A percentile compares a stretch with the other conserved stretches of the same genome.
phyloP scores from a whole-genome alignment of 2,329 filamentous ascomycete species.

The Huntiella bhutanensis region DNA sequence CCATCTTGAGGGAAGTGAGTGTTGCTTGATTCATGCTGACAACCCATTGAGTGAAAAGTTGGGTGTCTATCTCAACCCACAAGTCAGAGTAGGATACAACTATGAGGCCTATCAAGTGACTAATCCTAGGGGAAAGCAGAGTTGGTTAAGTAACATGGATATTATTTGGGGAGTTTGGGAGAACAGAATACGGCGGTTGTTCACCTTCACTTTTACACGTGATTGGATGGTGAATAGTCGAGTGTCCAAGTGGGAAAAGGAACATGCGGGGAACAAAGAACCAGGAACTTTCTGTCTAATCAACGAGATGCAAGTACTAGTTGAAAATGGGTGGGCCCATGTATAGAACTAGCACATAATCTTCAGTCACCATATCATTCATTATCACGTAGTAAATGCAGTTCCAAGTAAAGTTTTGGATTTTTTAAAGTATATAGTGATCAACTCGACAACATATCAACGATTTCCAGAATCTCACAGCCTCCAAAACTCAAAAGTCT shows the following conservation, averaged over 20 bases:
- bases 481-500: not conserved
- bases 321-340: slow-evolving; percentile 39
- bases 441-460: not conserved
- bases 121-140: slow-evolving; percentile 18
- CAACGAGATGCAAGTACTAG: slow-evolving; percentile 42
- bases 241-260: slow-evolving; percentile 21
- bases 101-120: slow-evolving; percentile 31
- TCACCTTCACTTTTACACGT: slow-evolving; percentile 14
- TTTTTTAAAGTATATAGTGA: not conserved
- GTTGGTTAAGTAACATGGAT: slow-evolving; percentile 29
- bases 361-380: not conserved
- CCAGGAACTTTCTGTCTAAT: slow-evolving; percentile 34
- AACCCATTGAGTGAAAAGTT: slow-evolving; percentile 34
- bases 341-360: slow-evolving; percentile 18
- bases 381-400: not conserved
- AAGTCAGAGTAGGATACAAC: slow-evolving; percentile 48
- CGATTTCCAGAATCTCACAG: not conserved
- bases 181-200: slow-evolving; percentile 33
- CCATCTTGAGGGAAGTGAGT: slow-evolving; percentile 61
- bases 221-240: slow-evolving; percentile 21
- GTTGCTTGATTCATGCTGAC: slow-evolving; percentile 58
- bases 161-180: slow-evolving; percentile 38
- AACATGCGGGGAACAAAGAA: slow-evolving; percentile 21
- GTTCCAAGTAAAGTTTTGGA: not conserved
- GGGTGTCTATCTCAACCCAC: slow-evolving; percentile 51